Evolutionary conservation across 495 filamentous ascomycete genomes (phyloP), one percentile per base, ranked within the genome.

Genomic region (Evansstolkia leycettana): DNA sequence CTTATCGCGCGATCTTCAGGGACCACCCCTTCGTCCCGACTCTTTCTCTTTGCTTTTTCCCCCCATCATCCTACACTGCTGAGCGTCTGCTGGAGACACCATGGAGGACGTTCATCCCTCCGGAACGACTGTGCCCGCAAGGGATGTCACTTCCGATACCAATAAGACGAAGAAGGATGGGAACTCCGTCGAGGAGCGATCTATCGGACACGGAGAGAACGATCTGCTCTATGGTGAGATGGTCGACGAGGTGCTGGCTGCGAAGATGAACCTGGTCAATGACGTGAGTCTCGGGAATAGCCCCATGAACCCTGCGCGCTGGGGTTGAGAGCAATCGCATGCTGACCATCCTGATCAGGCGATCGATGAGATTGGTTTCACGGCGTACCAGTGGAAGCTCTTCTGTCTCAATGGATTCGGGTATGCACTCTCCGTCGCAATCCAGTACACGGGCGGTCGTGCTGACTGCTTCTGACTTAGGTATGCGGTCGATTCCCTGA

Each of bases 281-380:
- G 70, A 82, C 50, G 77, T 79, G 45, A 59, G 69, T 58, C 11
- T 5, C 10, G 11, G 12, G 4, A 30, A 33, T 11, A 23, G 9
- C 9, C 20, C 20, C 20, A 23, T 23, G 20, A 23, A 23, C n/a
- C n/a, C n/a, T n/a, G n/a, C n/a, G n/a, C n/a, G n/a, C n/a, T n/a
- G n/a, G n/a, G n/a, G n/a, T n/a, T n/a, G n/a, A n/a, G n/a, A n/a
- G n/a, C n/a, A n/a, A n/a, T n/a, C n/a, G n/a, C n/a, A 23, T 23
- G 20, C 20, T 23, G 20, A 23, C 20, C 5, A 23, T 23, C 20
- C 20, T n/a, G n/a, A n/a, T 11, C 19, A 78, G 76, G 65, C 78
- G 2, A 82, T 84, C 39, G 76, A 84, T 48, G 73, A 82, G 42
- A 82, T 84, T 45, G 78, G 80, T 7, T 79, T 76, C 54, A 82